Evolutionary conservation across 495 filamentous ascomycete genomes (phyloP), one percentile per base, ranked within the genome.

Genomic region (Cetradonia linearis): DNA sequence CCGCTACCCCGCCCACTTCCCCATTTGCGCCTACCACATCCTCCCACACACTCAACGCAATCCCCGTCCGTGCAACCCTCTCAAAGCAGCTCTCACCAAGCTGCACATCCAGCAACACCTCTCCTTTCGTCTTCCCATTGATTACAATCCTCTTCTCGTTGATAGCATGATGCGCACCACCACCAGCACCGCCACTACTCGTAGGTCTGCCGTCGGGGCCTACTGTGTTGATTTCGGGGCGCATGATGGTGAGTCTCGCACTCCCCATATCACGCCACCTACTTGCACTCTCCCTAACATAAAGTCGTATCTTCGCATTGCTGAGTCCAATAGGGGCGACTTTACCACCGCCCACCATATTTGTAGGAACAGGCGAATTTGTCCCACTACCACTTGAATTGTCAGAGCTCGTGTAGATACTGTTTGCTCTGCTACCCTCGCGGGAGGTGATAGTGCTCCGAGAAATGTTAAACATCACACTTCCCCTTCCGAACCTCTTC

Each of bases 221-320:
- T 30, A 46, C 56, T 9, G 55, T 46, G 55, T 60, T 53, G 9
- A 37, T 57, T 20, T 62, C 61, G 10, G 86, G 85, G 10, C 67
- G 66, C 71, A 87, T 83, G 66, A 97, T 90, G 34, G 86, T 86
- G 36, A 98, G 71, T 33, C 83, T 77, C 54, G 91, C 91, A 50
- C 87, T 83, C 57, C 92, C 91, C 76, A 92, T 85, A 65, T 96
- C 91, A 33, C 87, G 82, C 93, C 93, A 98, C 67, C 87, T 88
- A 38, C 83, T 84, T 25, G 82, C 76, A 3, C 82, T 81, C 56
- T 91, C 86, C 44, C 89, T 85, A 20, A 84, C 70, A 71, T 96
- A 95, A 37, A 96, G 80, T 28, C 89, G 82, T 65, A 84, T 86
- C 63, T 93, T 91, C 52, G 91, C 81, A 63, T 89, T 88, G 16